Evolutionary conservation across 2,329 filamentous ascomycete genomes (phyloP), one percentile per base, ranked within the genome.

Genomic region (Fusarium kyushuense): DNA sequence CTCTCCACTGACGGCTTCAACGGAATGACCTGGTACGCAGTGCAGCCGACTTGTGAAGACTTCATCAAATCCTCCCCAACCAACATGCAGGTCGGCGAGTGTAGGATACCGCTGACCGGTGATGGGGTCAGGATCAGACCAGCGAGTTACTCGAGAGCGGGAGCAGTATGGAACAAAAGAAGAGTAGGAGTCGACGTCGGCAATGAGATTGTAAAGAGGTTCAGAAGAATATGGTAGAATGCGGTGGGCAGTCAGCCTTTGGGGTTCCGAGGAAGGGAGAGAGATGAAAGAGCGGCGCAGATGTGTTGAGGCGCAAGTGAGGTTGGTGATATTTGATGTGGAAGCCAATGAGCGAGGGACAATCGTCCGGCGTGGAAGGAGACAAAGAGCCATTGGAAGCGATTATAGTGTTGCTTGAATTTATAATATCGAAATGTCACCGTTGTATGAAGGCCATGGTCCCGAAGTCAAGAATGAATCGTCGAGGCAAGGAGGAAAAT

Each of bases 91-190:
- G 74, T 91, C 90, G 16, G 93, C 96, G 66, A 90, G 86, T 29
- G 89, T 86, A 0, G 96, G 96, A 84, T 87, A 92, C 42, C 79
- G 80, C 41, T 83, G 84, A 29, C 80, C 80, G 3, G 80, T 75
- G 3, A 80, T 74, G 27, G 80, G 63, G 74, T 87, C 83, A 11
- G 87, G 83, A 14, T 77, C 54, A 9, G 92, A 90, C 86, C 91
- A 93, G 60, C 85, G 84, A 2, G 93, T 97, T 40, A 98, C 93
- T 63, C 84, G 86, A 36, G 92, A 94, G 45, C 84, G 84, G 42
- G 88, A 86, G 81, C 95, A 97, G 86, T 96, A 97, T 13, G 96
- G 96, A n/a, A 99, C 88, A 84, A 98, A 99, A 69, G 84, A 78
- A 36, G 86, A 83, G 86, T 99, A 99, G 67, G 88, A 89, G 78